Evolutionary conservation across 2,329 filamentous ascomycete genomes (phyloP).

Genomic region (Trematosphaeria pertusa): DNA sequence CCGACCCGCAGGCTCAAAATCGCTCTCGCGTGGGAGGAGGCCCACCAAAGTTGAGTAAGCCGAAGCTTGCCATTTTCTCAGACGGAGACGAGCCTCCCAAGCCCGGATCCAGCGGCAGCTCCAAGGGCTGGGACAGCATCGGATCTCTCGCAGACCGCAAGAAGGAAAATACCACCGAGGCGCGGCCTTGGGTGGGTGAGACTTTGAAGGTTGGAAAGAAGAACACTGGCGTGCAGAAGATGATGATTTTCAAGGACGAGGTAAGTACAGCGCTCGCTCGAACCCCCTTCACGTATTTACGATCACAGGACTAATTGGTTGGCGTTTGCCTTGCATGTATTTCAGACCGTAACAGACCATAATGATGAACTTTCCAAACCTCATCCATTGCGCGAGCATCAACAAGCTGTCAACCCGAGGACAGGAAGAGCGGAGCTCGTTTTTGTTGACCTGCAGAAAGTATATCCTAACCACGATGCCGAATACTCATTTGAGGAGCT

Average conservation of each 20-base stretch:
- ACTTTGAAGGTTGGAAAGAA: slow-evolving; percentile 87
- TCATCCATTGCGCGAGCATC: slow-evolving; percentile 75
- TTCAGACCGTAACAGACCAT: slow-evolving; percentile 54
- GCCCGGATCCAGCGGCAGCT: slow-evolving; percentile 62
- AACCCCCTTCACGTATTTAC: slow-evolving; percentile 51
- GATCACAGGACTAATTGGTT: slow-evolving; percentile 84
- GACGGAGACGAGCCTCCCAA: slow-evolving; percentile 68
- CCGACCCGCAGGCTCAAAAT: slow-evolving; percentile 70
- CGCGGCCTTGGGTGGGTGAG: slow-evolving; percentile 91
- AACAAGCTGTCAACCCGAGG: slow-evolving; percentile 81
- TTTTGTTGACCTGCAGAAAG: slow-evolving; percentile 81
- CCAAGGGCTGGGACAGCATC: slow-evolving; percentile 90
- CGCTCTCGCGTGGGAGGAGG: slow-evolving; percentile 53
- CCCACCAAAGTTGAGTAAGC: slow-evolving; percentile 69
- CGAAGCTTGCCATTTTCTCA: slow-evolving; percentile 91
- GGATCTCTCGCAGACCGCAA: slow-evolving; percentile 84
- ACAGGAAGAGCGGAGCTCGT: slow-evolving; percentile 86
- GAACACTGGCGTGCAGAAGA: slow-evolving; percentile 77
- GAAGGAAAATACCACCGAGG: slow-evolving; percentile 89
- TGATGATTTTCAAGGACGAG: slow-evolving; percentile 94
- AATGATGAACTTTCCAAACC: slow-evolving; percentile 50
- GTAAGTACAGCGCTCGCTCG: slow-evolving; percentile 66
- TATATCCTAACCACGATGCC: slow-evolving; percentile 80
- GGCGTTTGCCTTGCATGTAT: slow-evolving; percentile 58
- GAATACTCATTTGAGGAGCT: slow-evolving; percentile 94